Evolutionary conservation across 169 alveolate genomes (phyloP).

Genomic region (Plasmodium malariae): DNA sequence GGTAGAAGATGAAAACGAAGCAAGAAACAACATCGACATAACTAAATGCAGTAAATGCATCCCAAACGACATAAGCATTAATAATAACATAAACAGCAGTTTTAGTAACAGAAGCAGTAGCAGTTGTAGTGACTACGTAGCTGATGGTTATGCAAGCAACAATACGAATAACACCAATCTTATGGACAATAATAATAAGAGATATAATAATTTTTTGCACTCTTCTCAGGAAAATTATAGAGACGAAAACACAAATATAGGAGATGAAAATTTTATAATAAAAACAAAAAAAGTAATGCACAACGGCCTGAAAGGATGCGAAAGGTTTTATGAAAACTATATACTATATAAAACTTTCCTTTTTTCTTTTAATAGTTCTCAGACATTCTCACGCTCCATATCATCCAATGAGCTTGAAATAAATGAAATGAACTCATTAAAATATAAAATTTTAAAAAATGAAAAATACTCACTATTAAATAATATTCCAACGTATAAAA

Average conservation of each 20-base stretch:
- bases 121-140: too few species aligned
- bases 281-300: neutral
- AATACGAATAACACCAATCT: too few species aligned
- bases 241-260: neutral
- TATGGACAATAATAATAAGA: neutral
- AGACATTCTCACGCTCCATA: neutral
- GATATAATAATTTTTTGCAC: neutral
- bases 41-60: too few species aligned
- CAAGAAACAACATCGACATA: too few species aligned
- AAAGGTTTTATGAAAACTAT: slow-evolving; percentile 4
- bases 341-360: slow-evolving; percentile 20
- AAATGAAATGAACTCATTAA: neutral
- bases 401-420: neutral
- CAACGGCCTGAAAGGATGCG: neutral
- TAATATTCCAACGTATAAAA: slow-evolving; percentile 1
- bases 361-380: slow-evolving; percentile 30
- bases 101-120: too few species aligned
- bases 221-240: neutral
- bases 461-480: neutral
- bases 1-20: too few species aligned
- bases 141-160: too few species aligned
- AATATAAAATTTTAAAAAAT: slow-evolving; percentile 29
- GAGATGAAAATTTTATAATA: neutral
- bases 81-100: too few species aligned
- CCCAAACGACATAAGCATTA: too few species aligned